Evolutionary conservation across 2,329 filamentous ascomycete species (phyloP), one percentile per base, ranked within the genome.

Genomic region (Colletotrichum brevisporum): DNA sequence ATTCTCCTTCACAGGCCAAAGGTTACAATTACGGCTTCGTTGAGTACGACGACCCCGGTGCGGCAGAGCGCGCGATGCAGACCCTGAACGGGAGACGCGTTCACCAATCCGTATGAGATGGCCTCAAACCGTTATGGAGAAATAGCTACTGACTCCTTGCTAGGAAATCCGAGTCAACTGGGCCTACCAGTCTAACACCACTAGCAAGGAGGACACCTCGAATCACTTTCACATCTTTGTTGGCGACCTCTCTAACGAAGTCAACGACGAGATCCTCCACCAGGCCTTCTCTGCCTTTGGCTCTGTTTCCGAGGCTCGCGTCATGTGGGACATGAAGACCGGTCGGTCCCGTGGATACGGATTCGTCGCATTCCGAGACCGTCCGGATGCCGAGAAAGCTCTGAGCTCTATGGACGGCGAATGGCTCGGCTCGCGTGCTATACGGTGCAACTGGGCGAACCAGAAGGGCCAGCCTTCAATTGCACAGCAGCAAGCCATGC

Each of bases 271-370:
- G 78, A 90, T 98, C 60, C 88, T 99, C 24, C 86, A 92, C 16
- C 95, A 98, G 82, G 96, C 96, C 13, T 99, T 99, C 83, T 97
- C 94, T 55, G 94, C 94, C 52, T 99, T 98, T 80, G 96, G 96
- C 48, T 94, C 91, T 13, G 95, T 99, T 56, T 99, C 96, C 3
- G 96, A 99, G 82, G 96, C 96, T 69, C 94, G 96, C 76, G 96
- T 99, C 73, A 99, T 99, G 96, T 99, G 96, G 96, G 96, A 99
- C 81, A 99, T 99, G 96, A 99, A 99, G 88, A 99, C 96, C 43
- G 96, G 96, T 74, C 92, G 96, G 72, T 98, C 96, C 74, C 93
- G 96, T 79, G 96, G 96, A 70, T 99, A 99, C 78, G 96, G 96
- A 13, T 99, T 99, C 78, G 95, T 98, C 74, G 96, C 96, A 57